Evolutionary conservation across 106 monocot species (phyloP).

Genomic region (Iris macrosiphon): DNA sequence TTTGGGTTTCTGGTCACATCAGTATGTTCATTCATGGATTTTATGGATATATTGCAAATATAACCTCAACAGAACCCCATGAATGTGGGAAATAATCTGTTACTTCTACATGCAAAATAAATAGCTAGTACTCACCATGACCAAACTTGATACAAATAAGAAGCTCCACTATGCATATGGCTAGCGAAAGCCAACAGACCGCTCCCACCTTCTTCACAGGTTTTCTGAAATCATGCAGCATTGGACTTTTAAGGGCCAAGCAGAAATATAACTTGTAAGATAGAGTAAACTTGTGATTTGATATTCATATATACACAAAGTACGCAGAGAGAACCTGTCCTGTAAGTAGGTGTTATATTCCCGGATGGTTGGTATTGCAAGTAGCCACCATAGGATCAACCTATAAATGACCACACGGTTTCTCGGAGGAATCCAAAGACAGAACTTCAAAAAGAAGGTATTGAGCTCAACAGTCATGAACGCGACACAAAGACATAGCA

Average conservation of each 20-base stretch:
- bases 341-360: constrained; percentile 95
- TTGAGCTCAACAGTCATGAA: constrained; percentile 95
- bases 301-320: too few relatives aligned
- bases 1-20: too few relatives aligned
- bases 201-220: constrained; percentile 89
- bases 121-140: constrained; percentile 50
- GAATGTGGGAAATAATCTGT: too few relatives aligned
- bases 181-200: constrained; percentile 93
- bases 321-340: constrained; percentile 74
- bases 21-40: too few relatives aligned
- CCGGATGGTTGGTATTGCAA: constrained; percentile 93
- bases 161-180: constrained; percentile 97
- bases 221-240: constrained; percentile 33
- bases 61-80: too few relatives aligned
- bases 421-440: constrained; percentile 89
- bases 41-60: too few relatives aligned
- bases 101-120: too few relatives aligned
- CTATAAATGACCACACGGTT: constrained; percentile 75
- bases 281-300: too few relatives aligned
- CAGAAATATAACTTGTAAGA: too few relatives aligned
- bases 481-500: constrained; percentile 64
- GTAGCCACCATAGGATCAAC: constrained; percentile 88
- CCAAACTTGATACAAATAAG: constrained; percentile 90
- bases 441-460: constrained; percentile 94
- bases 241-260: too few relatives aligned